Evolutionary conservation across 352 stramenopile genomes (phyloP).

Genomic region (Globisporangium canariense): DNA sequence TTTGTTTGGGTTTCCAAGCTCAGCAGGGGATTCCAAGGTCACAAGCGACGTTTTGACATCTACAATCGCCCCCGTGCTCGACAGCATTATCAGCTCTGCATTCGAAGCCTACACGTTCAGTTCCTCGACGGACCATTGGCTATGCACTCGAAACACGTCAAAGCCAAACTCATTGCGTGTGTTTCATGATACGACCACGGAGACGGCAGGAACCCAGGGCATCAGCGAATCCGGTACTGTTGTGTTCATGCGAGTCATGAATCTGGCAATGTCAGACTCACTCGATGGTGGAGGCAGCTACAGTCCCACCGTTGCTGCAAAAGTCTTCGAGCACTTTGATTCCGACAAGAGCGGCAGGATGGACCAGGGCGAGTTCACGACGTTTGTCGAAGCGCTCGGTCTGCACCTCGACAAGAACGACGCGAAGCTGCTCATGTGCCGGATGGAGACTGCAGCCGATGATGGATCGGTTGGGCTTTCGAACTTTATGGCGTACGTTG

Average conservation of each 20-base stretch:
- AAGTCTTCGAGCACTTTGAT: constrained; percentile 58
- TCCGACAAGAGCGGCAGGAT: constrained; percentile 50
- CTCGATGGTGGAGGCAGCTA: constrained; percentile 18
- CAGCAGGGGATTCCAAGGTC: neutral
- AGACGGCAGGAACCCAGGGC: constrained; percentile 4
- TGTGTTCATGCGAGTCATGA: constrained; percentile 49
- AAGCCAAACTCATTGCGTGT: constrained; percentile 11
- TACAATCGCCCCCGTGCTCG: constrained; percentile 35
- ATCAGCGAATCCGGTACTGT: constrained; percentile 21
- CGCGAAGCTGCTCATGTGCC: constrained; percentile 42
- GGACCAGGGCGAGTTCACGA: constrained; percentile 49
- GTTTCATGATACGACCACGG: constrained; percentile 7
- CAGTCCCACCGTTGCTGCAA: constrained; percentile 18
- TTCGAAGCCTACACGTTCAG: constrained; percentile 36
- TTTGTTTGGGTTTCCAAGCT: neutral
- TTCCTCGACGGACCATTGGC: constrained; percentile 33
- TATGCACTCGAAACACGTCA: constrained; percentile 30
- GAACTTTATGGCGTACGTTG: constrained; percentile 31
- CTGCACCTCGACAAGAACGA: constrained; percentile 39
- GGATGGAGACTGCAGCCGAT: constrained; percentile 24
- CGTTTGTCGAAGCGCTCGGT: constrained; percentile 37
- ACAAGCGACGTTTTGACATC: constrained; percentile 24
- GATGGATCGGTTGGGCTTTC: constrained; percentile 22
- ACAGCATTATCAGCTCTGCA: constrained; percentile 38
- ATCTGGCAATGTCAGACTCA: constrained; percentile 24